Conservation (phyloP, 2,329 filamentous ascomycete species). For the Colletotrichum orbiculare region DNA sequence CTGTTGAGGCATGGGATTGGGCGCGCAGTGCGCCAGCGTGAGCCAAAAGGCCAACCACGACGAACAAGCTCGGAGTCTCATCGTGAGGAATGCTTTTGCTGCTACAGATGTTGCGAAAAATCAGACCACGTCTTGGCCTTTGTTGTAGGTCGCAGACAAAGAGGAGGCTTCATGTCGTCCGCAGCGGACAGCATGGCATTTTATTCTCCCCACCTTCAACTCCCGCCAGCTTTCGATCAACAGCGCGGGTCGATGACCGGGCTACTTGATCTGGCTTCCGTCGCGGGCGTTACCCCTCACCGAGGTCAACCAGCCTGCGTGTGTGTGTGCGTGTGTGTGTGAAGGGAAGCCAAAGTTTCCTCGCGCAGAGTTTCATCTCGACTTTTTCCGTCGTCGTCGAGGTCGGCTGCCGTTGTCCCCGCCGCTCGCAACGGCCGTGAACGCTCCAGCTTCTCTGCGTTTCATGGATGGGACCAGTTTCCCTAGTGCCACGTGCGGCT, state of each 20-base stretch:
- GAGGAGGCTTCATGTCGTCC: no score
- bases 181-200: not conserved
- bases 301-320: not conserved
- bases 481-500: no score
- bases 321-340: not conserved
- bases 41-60: not conserved
- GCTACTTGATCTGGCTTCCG: not conserved
- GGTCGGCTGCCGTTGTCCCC: no score
- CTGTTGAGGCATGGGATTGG: not conserved
- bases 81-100: not conserved
- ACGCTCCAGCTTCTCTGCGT: no score
- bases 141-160: not conserved
- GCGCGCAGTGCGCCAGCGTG: not conserved
- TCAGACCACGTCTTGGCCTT: not conserved
- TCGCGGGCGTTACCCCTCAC: not conserved
- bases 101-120: not conserved
- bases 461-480: no score
- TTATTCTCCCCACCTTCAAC: not conserved
- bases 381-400: not conserved
- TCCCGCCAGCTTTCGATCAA: no score
- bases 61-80: not conserved
- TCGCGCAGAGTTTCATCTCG: slow-evolving; percentile 18
- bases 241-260: no score
- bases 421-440: no score
- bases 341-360: slow-evolving; percentile 3